phyloP scores from a whole-genome alignment of 2,329 filamentous ascomycete species.

The Phialophora macrospora region DNA sequence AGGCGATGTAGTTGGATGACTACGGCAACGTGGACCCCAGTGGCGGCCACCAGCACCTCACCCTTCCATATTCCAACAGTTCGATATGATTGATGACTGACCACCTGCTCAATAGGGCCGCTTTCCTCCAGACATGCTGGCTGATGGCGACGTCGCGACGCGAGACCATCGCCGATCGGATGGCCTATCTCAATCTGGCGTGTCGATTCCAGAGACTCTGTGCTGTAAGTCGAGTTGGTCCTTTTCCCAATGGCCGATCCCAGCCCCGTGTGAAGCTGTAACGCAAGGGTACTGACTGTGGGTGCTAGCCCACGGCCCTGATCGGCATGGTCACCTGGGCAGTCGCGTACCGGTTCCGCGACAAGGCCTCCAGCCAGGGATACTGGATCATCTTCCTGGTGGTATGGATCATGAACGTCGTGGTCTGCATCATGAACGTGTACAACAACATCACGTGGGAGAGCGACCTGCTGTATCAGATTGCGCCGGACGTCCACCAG shows the following conservation, averaged over 20 bases:
- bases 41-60: background rate
- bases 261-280: too few species aligned
- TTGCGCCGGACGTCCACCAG: conserved; percentile 28
- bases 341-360: conserved; percentile 29
- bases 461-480: conserved; percentile 31
- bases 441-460: conserved; percentile 36
- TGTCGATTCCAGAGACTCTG: conserved; percentile 31
- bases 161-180: conserved; percentile 26
- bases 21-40: background rate
- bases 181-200: conserved; percentile 32
- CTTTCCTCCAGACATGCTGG: conserved; percentile 33
- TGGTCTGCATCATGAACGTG: conserved; percentile 34
- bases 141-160: conserved; percentile 30
- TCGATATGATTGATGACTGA: background rate
- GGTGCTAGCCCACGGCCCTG: conserved; percentile 24
- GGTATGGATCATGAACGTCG: conserved; percentile 29
- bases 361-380: conserved; percentile 30
- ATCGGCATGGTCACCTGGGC: conserved; percentile 35
- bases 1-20: too few species aligned
- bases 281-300: conserved; percentile 7
- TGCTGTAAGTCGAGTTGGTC: conserved; percentile 17
- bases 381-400: conserved; percentile 35
- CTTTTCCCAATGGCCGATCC: background rate
- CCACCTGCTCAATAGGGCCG: conserved; percentile 13
- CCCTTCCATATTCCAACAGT: background rate